phyloP scores from a whole-genome alignment of 2,329 filamentous ascomycete genomes.

The Ilyonectria destructans region DNA sequence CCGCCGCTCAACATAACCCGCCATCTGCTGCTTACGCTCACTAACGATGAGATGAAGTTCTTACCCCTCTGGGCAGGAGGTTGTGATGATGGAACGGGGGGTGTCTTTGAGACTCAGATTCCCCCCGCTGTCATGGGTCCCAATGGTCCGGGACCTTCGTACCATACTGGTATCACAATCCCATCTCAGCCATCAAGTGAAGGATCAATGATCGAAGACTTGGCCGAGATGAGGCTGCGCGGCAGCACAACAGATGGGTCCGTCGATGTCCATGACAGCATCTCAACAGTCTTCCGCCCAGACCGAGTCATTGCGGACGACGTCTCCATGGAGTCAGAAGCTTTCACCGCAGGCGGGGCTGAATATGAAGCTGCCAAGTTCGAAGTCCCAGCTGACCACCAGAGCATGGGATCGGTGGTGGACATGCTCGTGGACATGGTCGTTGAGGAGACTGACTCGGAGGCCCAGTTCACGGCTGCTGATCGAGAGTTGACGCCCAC shows the following conservation, averaged over 20 bases:
- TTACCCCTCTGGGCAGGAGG: conserved; percentile 78
- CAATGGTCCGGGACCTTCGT: conserved; percentile 63
- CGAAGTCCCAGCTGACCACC: conserved; percentile 52
- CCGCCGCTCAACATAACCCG: conserved; percentile 56
- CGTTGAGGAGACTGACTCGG: conserved; percentile 44
- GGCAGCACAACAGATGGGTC: conserved; percentile 55
- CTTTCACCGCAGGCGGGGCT: conserved; percentile 52
- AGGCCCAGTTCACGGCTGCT: conserved; percentile 28
- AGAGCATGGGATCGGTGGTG: conserved; percentile 46
- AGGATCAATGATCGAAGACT: conserved; percentile 55
- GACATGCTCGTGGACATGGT: conserved; percentile 45
- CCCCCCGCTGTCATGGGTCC: conserved; percentile 63
- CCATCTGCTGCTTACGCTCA: conserved; percentile 68
- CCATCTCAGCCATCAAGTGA: conserved; percentile 55
- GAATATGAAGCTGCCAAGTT: conserved; percentile 57
- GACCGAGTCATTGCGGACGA: conserved; percentile 55
- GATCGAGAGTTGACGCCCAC: conserved; percentile 25
- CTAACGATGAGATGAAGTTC: conserved; percentile 72
- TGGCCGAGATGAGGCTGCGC: conserved; percentile 54
- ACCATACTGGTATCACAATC: conserved; percentile 62
- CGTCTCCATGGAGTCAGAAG: conserved; percentile 54
- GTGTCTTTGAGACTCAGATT: conserved; percentile 62
- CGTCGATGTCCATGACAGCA: conserved; percentile 59
- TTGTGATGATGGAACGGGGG: conserved; percentile 66
- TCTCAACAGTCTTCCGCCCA: conserved; percentile 55